phyloP scores from a whole-genome alignment of 1,139 yeast species.

The Yamadazyma triangularis region DNA sequence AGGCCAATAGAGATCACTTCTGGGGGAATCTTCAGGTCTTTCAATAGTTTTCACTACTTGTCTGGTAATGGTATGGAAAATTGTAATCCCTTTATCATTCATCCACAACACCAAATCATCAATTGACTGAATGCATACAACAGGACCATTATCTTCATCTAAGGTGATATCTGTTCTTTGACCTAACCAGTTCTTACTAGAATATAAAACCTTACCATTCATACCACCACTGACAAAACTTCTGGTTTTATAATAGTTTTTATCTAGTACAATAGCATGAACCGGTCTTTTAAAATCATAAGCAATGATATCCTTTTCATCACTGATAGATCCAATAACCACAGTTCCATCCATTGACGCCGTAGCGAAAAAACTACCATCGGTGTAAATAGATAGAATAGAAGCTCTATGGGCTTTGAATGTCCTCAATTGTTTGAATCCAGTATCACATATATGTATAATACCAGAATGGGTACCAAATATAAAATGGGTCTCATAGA shows the following conservation, averaged over 20 bases:
- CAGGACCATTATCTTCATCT: constrained; percentile 64
- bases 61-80: constrained; percentile 48
- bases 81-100: constrained; percentile 73
- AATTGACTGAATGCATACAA: constrained; percentile 57
- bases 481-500: constrained; percentile 56
- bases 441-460: constrained; percentile 60
- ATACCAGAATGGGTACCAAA: constrained; percentile 92
- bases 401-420: constrained; percentile 86
- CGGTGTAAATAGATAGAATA: constrained; percentile 64
- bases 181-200: constrained; percentile 85
- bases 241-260: constrained; percentile 55
- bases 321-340: constrained; percentile 67
- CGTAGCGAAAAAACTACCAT: constrained; percentile 72
- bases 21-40: constrained; percentile 56
- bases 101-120: constrained; percentile 78
- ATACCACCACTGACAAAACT: constrained; percentile 86
- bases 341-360: constrained; percentile 95
- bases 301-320: constrained; percentile 62
- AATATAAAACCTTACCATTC: constrained; percentile 74
- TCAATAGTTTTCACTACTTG: constrained; percentile 46
- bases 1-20: constrained; percentile 87
- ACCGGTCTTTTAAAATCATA: constrained; percentile 86
- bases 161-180: constrained; percentile 64
- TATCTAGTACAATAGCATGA: constrained; percentile 79
- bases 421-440: constrained; percentile 58